Evolutionary conservation across 2,329 filamentous ascomycete species (phyloP).

Genomic region (Plenodomus lindquistii): DNA sequence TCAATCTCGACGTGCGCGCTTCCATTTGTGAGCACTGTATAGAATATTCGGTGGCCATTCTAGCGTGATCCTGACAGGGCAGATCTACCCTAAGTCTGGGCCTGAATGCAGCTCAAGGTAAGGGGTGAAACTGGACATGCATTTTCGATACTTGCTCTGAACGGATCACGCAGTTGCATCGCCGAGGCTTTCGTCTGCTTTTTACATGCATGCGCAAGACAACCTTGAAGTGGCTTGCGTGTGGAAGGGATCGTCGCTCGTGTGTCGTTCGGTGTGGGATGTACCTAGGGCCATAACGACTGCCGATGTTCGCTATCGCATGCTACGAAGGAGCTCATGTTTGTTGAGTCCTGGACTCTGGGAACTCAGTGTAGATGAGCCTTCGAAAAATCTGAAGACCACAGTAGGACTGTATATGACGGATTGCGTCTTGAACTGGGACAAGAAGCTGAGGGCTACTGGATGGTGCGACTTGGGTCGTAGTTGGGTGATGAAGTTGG

Average conservation of each 20-base stretch:
- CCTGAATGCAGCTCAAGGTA: not conserved
- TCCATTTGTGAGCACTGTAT: conserved; percentile 11
- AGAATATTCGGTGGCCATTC: conserved; percentile 21
- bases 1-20: conserved; percentile 9
- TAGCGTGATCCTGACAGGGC: conserved; percentile 7
- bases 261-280: too few relatives aligned
- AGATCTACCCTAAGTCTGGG: not conserved
- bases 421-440: too few relatives aligned
- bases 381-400: too few relatives aligned
- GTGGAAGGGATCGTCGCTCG: not conserved
- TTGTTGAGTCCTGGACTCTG: too few relatives aligned
- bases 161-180: not conserved
- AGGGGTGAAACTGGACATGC: not conserved
- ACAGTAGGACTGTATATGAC: too few relatives aligned
- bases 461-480: too few relatives aligned
- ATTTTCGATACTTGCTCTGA: not conserved
- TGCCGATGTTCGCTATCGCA: too few relatives aligned
- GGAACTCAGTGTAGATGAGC: too few relatives aligned
- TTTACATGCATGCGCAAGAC: not conserved
- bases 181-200: not conserved
- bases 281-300: too few relatives aligned
- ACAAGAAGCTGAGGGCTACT: too few relatives aligned
- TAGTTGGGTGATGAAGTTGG: too few relatives aligned
- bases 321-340: too few relatives aligned
- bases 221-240: not conserved